These are phyloP conservation scores for Penicillium sclerotigenum DNA, from an alignment of 2,329 filamentous ascomycete genomes.

Conservation along the genomic window DNA sequence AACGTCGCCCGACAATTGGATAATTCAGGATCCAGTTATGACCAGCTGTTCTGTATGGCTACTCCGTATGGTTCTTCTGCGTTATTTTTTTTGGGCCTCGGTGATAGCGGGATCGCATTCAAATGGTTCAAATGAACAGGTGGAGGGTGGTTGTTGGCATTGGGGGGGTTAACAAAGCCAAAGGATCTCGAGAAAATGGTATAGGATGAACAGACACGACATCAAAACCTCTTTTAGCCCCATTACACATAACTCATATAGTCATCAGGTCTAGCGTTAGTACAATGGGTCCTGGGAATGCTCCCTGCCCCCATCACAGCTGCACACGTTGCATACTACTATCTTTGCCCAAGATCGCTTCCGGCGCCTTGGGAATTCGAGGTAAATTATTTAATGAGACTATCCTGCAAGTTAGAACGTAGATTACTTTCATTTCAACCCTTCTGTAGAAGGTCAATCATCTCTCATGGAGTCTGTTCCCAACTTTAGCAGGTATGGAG, in stretches of 20 bases:
- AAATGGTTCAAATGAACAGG: not conserved
- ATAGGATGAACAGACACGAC: not conserved
- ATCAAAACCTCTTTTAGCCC: not conserved
- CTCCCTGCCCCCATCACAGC: slow-evolving; percentile 27
- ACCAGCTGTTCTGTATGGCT: not conserved
- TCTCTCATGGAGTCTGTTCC: slow-evolving; percentile 28
- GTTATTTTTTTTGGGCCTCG: not conserved
- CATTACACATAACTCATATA: not conserved
- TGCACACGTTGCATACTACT: slow-evolving; percentile 36
- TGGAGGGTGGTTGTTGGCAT: not conserved
- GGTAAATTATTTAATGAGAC: slow-evolving; percentile 2
- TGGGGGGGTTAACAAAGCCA: not conserved
- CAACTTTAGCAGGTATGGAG: slow-evolving; percentile 37
- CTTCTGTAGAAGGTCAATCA: slow-evolving; percentile 6
- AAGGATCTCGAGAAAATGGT: not conserved
- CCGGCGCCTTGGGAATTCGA: not conserved
- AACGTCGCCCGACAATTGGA: slow-evolving; percentile 10
- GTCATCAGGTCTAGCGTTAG: slow-evolving; percentile 17
- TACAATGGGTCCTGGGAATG: slow-evolving; percentile 5
- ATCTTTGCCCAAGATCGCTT: slow-evolving; percentile 1
- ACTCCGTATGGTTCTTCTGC: not conserved
- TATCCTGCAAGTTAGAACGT: not conserved
- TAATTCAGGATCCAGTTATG: slow-evolving; percentile 1
- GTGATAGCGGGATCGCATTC: not conserved
- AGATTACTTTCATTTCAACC: not conserved